Evolutionary conservation across 768 basidiomycete genomes (phyloP), one percentile per base, ranked within the genome.

Genomic region (Russula vinacea): DNA sequence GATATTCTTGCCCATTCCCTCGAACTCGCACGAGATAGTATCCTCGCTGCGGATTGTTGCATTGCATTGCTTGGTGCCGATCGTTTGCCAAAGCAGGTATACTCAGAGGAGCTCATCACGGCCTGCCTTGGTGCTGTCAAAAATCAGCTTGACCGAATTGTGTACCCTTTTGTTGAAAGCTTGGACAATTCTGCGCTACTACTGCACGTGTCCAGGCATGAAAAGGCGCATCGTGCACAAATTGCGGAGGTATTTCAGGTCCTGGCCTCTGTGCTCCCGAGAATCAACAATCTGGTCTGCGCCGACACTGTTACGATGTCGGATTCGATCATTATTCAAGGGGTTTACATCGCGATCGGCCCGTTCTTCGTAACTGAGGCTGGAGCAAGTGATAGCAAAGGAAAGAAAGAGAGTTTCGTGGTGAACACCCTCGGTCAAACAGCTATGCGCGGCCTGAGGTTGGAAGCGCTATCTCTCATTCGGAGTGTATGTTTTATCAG

Each of bases 61-160:
- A 80, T 96, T 67, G 84, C 88, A 0, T 74, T 97, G 6, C 80
- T 98, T 33, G 84, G 84, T 2, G 87, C 87, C 37, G 91, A 92
- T 67, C 80, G 89, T 26, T 77, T 96, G 60, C 83, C 91, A 2
- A 96, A 96, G 74, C 91, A 94, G 83, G 94, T 93, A 10, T 96
- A 96, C 74, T 97, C 96, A 0, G 94, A 98, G 73, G 97, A 99
- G 72, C 80, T 94, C 13, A 92, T 99, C 66, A 86, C 86, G 0
- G 78, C 83, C 0, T 92, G 94, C 75, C 78, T 98, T 19, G 78
- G 76, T 49, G 79, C 87, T 0, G 81, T 94, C 66, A 94, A 95
- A 73, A 89, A 88, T 66, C 87, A 88, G 62, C 83, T 97, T 35
- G 84, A 84, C 1, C 84, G 84, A 71, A 80, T 92, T 52, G 79